Evolutionary conservation across 805 yeast species (phyloP), one percentile per base, ranked within the genome.

Genomic region (Suhomyces sp.): DNA sequence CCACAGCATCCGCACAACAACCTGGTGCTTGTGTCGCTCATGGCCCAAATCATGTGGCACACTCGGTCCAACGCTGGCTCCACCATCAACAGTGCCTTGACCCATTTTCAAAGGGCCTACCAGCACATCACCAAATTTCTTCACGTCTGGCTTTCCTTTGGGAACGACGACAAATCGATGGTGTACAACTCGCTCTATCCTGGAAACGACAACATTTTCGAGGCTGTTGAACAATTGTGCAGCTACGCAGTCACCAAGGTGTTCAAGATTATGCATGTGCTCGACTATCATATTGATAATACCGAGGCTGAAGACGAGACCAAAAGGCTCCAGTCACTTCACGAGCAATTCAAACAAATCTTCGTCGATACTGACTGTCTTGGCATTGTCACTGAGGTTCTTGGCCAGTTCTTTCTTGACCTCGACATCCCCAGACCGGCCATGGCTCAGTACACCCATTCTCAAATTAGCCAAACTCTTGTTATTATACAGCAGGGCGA

Each of bases 151-250:
- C 43, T 67, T 1, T 53, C 61, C 0, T 61, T 61, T 44, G 47
- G 44, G 6, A 15, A 21, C 8, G 55, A 56, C 10, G 24, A 19
- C 1, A 31, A 31, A 6, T 51, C 55, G 3, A 35, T 58, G 47
- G 58, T 67, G n/a, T 69, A 57, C 52, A 67, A 64, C 51, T 61
- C 69, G 1, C 50, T 64, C 7, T 48, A 61, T 51, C 48, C 61
- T 4, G 67, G 69, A 9, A 72, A 72, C 51, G 57, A 56, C 2
- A 63, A 60, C 24, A 54, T 71, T 17, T 71, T 72, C 44, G 56
- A 57, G 10, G 66, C 62, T 8, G 29, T 56, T 4, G 29, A 41
- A 9, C 46, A 44, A 52, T 43, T 54, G 27, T 49, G 54, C n/a
- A 43, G 24, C 4, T 60, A 49, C 43, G 29, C 54, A 1, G 24